phyloP scores from a whole-genome alignment of 768 basidiomycete genomes.

The Tricholoma saponaceum region DNA sequence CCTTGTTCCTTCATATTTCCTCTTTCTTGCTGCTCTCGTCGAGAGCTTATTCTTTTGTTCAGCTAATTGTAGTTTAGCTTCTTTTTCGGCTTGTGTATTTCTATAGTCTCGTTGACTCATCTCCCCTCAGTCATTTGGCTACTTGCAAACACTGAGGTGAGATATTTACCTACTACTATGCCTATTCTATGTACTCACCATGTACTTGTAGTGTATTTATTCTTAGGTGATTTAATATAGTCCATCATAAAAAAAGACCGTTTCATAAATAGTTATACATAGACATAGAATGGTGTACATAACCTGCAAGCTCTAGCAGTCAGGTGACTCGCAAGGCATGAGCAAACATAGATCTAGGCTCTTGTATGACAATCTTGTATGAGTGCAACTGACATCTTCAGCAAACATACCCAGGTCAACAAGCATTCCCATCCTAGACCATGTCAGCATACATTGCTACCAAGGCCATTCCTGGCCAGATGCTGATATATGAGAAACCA shows the following conservation, averaged over 20 bases:
- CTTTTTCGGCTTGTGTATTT: no score
- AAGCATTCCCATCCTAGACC: background rate
- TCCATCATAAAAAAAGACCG: background rate
- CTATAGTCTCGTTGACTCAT: no score
- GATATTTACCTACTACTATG: no score
- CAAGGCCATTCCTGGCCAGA: background rate
- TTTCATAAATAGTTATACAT: background rate
- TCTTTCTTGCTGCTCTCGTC: no score
- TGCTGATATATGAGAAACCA: background rate
- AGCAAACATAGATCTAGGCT: background rate
- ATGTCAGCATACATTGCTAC: background rate
- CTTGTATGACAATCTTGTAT: background rate
- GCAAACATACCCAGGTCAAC: background rate
- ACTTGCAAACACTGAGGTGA: no score
- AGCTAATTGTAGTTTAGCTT: no score
- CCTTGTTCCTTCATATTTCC: no score
- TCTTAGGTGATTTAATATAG: no score
- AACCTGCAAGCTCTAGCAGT: background rate
- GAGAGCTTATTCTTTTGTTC: no score
- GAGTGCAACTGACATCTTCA: background rate
- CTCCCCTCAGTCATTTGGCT: no score
- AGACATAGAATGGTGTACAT: background rate
- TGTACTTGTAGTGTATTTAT: no score
- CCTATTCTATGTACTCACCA: no score
- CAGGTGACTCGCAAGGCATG: background rate